Conservation (phyloP, 495 filamentous ascomycete species). For the Neurospora sp. region DNA sequence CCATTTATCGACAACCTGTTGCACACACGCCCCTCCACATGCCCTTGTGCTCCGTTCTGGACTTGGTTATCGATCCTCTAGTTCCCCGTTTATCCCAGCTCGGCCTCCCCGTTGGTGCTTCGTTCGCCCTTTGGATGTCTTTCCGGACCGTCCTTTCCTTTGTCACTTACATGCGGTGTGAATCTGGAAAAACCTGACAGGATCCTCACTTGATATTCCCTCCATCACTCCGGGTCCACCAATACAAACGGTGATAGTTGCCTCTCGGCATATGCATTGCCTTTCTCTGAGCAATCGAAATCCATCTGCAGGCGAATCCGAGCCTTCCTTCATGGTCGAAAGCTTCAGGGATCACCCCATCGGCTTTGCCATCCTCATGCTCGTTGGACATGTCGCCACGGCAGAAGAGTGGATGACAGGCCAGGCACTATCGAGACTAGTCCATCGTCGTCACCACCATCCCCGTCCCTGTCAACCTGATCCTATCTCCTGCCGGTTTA, state of each 20-base stretch:
- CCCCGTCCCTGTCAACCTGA: slow-evolving; percentile 9
- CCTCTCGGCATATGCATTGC: slow-evolving; percentile 29
- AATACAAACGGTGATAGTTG: slow-evolving; percentile 25
- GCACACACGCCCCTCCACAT: slow-evolving; percentile 18
- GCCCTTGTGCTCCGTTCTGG: slow-evolving; percentile 2
- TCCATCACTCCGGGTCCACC: slow-evolving; percentile 15
- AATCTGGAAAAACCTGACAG: slow-evolving; percentile 7
- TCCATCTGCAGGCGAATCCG: slow-evolving; percentile 28
- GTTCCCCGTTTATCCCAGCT: slow-evolving; percentile 9
- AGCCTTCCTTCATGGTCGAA: slow-evolving; percentile 18
- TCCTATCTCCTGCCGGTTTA: slow-evolving; percentile 24
- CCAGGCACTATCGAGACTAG: slow-evolving; percentile 20
- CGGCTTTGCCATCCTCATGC: slow-evolving; percentile 18
- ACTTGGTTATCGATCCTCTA: slow-evolving; percentile 23
- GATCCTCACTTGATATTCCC: slow-evolving; percentile 13
- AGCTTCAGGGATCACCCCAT: slow-evolving; percentile 30
- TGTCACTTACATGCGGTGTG: slow-evolving; percentile 18
- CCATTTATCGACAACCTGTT: slow-evolving; percentile 6
- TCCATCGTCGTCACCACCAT: slow-evolving; percentile 27
- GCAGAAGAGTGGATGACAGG: slow-evolving; percentile 36
- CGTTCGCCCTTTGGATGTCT: slow-evolving; percentile 13
- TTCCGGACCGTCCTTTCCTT: slow-evolving; percentile 10
- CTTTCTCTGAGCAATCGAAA: slow-evolving; percentile 40
- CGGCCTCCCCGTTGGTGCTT: slow-evolving; percentile 5
- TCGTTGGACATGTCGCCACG: slow-evolving; percentile 40